Base-by-base conservation (phyloP, 73 alveolate species). In the Breviolum minutum region DNA sequence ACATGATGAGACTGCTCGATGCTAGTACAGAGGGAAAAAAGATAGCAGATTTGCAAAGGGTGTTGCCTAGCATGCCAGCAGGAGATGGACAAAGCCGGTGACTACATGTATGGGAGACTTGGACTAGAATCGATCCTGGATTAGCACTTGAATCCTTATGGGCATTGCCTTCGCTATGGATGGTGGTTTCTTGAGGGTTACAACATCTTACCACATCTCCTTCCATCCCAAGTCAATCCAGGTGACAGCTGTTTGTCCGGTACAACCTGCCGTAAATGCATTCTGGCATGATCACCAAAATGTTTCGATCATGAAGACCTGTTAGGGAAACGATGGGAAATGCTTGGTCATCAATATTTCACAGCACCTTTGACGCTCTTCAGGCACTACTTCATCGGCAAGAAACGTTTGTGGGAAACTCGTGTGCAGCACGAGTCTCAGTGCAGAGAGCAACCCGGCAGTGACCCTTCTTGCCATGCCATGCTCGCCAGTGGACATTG, bases 341-440 rank as follows among this genome's bases (percentile, higher is more conserved):
- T 11, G 27, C 19, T 69, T 17, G 26, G 80, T 69, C 20, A 24
- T 69, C 26, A 20, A 20, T 69, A 5, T 69, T 69, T 20, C 80
- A 69, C 80, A 20, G 26, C 80, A 17, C 20, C 80, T 2, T 17
- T 13, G 40, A 40, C 27, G 93, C 48, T 10, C 9, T 26, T 4
- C 16, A 92, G 97, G 97, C 82, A 80, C 20, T 92, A 92, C 63
- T 92, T 92, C 90, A 29, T 92, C 24, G 97, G 97, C 30, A 92
- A 92, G 90, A 92, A 92, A 90, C 97, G 97, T 60, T 62, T 92
- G 90, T 92, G 97, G 97, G 97, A 92, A 27, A 92, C 97, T 13
- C 97, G 97, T 24, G 97, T 92, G 71, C 97, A 92, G 97, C 27
- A 48, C 40, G 60, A 22, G 19, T 11, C 97, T n/a, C 89, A 76